phyloP scores from a whole-genome alignment of 2,329 filamentous ascomycete genomes.

The Gnomoniopsis sp. region DNA sequence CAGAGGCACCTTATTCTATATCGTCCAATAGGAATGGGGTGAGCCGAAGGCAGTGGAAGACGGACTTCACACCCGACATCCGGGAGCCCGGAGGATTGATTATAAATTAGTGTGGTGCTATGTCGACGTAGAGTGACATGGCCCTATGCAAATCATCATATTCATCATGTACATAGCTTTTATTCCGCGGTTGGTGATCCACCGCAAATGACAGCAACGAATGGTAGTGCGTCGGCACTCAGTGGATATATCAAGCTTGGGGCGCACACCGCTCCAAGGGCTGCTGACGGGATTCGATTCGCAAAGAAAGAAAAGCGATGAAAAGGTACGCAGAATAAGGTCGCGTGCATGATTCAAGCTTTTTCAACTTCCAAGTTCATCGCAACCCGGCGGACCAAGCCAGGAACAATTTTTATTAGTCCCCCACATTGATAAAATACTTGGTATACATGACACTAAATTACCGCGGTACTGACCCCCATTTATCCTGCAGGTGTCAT shows the following conservation, averaged over 20 bases:
- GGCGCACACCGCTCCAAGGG: not conserved
- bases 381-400: no score
- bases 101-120: not conserved
- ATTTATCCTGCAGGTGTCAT: slow-evolving; percentile 20
- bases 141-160: slow-evolving; percentile 1
- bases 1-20: no score
- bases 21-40: no score
- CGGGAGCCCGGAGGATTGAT: not conserved
- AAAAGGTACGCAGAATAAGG: not conserved
- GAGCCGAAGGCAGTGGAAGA: no score
- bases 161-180: slow-evolving; percentile 3
- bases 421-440: not conserved
- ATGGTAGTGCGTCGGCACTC: not conserved
- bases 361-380: no score
- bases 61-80: not conserved
- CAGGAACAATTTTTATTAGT: not conserved
- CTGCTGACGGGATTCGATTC: not conserved
- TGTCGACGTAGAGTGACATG: not conserved
- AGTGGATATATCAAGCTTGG: not conserved
- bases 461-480: not conserved
- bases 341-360: no score
- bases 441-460: not conserved
- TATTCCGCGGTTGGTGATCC: slow-evolving; percentile 9
- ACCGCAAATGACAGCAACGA: slow-evolving; percentile 10
- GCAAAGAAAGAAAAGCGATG: not conserved